Evolutionary conservation across 2,329 filamentous ascomycete species (phyloP).

Genomic region (Xylariaceae sp.): DNA sequence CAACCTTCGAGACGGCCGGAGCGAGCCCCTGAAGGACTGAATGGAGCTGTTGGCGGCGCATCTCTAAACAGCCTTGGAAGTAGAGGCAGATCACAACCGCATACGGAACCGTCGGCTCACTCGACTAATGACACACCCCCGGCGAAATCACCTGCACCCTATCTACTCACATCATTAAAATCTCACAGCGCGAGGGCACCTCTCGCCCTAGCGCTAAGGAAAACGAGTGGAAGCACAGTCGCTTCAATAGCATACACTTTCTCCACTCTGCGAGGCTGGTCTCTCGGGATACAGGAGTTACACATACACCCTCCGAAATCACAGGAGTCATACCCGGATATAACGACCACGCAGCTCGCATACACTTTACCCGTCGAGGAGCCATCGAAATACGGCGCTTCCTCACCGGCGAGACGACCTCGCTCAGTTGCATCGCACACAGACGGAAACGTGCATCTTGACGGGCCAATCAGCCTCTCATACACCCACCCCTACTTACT

Average conservation of each 20-base stretch:
- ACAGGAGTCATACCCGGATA: conserved; percentile 25
- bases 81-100: too few relatives aligned
- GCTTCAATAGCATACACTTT: conserved; percentile 85
- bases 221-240: conserved; percentile 57
- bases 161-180: conserved; percentile 69
- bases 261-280: conserved; percentile 75
- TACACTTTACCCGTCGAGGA: conserved; percentile 33
- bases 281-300: conserved; percentile 85
- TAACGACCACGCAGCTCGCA: conserved; percentile 37
- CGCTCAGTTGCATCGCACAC: background rate
- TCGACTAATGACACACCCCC: too few relatives aligned
- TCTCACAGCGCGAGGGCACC: conserved; percentile 76
- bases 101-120: too few relatives aligned
- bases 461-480: conserved; percentile 57
- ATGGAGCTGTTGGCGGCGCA: too few relatives aligned
- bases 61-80: too few relatives aligned
- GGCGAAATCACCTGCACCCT: conserved; percentile 35
- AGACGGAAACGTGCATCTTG: conserved; percentile 2
- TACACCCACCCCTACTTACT: conserved; percentile 82
- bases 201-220: conserved; percentile 76
- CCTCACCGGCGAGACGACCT: conserved; percentile 20
- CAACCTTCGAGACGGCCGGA: conserved; percentile 1
- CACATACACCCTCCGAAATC: conserved; percentile 45
- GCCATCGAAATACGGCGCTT: conserved; percentile 17
- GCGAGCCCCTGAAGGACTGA: background rate